These are phyloP conservation scores for Cerrena zonata DNA, from an alignment of 1,284 basidiomycete species.

Conservation along the genomic window DNA sequence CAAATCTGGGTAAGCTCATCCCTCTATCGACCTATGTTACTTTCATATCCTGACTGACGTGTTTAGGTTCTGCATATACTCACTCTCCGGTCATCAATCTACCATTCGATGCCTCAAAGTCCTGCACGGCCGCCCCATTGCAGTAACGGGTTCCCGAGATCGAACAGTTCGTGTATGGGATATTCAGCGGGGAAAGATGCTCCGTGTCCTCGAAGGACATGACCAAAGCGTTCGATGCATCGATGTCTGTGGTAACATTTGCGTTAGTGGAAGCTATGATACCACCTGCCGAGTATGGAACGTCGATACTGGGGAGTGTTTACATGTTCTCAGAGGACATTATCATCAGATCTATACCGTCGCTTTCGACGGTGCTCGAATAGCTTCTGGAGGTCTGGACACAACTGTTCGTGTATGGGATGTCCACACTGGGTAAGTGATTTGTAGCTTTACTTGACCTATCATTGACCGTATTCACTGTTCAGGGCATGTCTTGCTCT, in stretches of 20 bases:
- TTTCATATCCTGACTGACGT: background rate
- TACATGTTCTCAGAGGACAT: conserved; percentile 85
- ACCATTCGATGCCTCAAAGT: conserved; percentile 91
- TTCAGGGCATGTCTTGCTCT: conserved; percentile 82
- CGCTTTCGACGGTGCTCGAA: conserved; percentile 78
- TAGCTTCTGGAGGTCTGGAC: conserved; percentile 87
- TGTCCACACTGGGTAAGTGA: conserved; percentile 65
- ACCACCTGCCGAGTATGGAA: conserved; percentile 69
- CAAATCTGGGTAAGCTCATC: conserved; percentile 57
- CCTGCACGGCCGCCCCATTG: conserved; percentile 80
- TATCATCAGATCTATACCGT: conserved; percentile 90
- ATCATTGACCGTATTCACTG: background rate
- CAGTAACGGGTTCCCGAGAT: conserved; percentile 87
- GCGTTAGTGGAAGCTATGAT: conserved; percentile 89
- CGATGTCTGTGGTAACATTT: conserved; percentile 76
- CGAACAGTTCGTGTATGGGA: conserved; percentile 90
- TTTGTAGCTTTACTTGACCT: background rate
- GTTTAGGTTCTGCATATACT: conserved; percentile 71
- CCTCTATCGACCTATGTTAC: background rate
- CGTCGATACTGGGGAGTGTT: conserved; percentile 68
- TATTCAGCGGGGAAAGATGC: conserved; percentile 67
- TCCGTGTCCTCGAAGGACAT: conserved; percentile 78
- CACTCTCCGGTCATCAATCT: conserved; percentile 80
- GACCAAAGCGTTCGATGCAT: conserved; percentile 80
- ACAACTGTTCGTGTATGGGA: conserved; percentile 90